Evolutionary conservation across 1,284 basidiomycete species (phyloP).

Genomic region (Ustanciosporium gigantosporum): DNA sequence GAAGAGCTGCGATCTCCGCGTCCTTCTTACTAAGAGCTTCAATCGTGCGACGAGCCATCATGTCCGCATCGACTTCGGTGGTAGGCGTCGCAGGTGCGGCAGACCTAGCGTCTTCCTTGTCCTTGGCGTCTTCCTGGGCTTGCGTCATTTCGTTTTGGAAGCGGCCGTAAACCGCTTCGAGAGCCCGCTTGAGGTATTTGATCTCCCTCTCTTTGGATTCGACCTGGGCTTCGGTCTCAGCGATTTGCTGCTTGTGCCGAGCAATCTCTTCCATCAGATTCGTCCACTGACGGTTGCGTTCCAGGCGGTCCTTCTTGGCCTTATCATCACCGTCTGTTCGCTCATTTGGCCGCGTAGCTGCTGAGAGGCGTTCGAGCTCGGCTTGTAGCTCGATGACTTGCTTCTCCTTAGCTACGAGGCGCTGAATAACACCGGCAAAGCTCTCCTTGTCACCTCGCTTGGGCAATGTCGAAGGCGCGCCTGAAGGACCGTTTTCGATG

Average conservation of each 20-base stretch:
- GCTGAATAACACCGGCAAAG: constrained; percentile 77
- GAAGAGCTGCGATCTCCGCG: constrained; percentile 66
- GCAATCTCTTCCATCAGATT: constrained; percentile 76
- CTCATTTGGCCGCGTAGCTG: constrained; percentile 26
- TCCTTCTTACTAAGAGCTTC: constrained; percentile 75
- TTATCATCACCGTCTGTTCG: constrained; percentile 35
- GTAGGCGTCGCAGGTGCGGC: constrained; percentile 1
- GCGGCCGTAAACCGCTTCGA: constrained; percentile 80
- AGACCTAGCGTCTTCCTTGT: constrained; percentile 13
- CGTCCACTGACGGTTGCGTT: constrained; percentile 77
- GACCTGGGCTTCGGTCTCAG: constrained; percentile 66
- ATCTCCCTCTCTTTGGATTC: constrained; percentile 73
- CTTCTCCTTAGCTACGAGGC: constrained; percentile 80
- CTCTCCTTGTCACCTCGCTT: constrained; percentile 61
- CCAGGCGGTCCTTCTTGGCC: constrained; percentile 75
- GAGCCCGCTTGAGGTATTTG: constrained; percentile 75
- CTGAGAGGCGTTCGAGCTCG: constrained; percentile 68
- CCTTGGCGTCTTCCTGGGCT: constrained; percentile 53
- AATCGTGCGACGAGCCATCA: constrained; percentile 73
- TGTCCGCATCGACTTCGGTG: constrained; percentile 67
- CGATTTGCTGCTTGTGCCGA: constrained; percentile 71
- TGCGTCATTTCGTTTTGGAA: constrained; percentile 66
- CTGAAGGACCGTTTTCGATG: constrained; percentile 2
- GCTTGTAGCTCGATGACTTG: constrained; percentile 75
- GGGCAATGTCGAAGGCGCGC: constrained; percentile 17